Evolutionary conservation across 1,139 yeast species (phyloP).

Genomic region (Hemisphaericaspora subhashii): DNA sequence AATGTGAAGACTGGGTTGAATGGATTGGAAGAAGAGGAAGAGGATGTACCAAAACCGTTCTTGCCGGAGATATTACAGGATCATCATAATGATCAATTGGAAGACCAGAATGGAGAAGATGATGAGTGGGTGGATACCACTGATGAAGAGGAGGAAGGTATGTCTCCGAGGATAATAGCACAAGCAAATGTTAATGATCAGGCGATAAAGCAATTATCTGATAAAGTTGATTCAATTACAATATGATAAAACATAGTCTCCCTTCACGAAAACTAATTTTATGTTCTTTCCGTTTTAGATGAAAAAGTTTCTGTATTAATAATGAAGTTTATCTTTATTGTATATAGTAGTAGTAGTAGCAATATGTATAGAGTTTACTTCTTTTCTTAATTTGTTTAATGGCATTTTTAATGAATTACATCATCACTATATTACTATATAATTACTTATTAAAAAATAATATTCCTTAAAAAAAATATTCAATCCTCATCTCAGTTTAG

Average conservation of each 20-base stretch:
- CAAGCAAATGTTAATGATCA: background rate
- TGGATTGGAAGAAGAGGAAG: conserved; percentile 20
- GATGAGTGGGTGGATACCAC: conserved; percentile 10
- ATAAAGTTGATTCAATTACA: conserved; percentile 3
- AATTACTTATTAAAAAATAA: no score
- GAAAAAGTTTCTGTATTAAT: background rate
- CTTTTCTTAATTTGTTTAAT: background rate
- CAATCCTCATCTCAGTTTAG: background rate
- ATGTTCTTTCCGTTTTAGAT: conserved; percentile 4
- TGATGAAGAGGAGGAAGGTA: conserved; percentile 9
- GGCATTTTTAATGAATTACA: background rate
- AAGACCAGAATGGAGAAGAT: conserved; percentile 6
- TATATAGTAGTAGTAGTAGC: background rate
- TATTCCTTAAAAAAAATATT: background rate
- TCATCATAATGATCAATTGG: conserved; percentile 12
- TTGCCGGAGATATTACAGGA: conserved; percentile 41
- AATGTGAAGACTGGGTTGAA: conserved; percentile 17
- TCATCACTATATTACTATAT: no score
- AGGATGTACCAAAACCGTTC: conserved; percentile 48
- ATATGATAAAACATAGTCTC: no score
- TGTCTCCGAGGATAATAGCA: conserved; percentile 1
- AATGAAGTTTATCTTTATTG: no score
- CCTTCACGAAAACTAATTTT: no score
- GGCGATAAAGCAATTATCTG: conserved; percentile 3
- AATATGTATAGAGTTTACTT: background rate